Percentiles rank a stretch among this genome's conserved stretches.
Conservation (phyloP, 805 yeast species). For the Metschnikowia vanudenii region DNA sequence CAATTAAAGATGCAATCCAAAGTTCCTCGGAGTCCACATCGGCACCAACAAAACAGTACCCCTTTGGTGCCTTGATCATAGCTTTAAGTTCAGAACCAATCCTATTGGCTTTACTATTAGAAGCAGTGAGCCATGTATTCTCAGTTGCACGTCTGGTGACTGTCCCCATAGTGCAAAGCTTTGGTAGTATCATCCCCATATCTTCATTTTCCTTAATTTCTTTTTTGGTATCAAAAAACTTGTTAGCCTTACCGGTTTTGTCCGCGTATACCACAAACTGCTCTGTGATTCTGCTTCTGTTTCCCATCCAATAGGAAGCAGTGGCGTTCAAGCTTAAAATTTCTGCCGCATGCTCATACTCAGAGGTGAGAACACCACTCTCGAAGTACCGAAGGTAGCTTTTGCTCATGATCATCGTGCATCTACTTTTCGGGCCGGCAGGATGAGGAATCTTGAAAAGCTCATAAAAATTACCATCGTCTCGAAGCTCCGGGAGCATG, state of each 20-base stretch:
- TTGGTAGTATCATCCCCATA: constrained; percentile 79
- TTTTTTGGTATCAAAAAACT: constrained; percentile 27
- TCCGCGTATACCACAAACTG: constrained; percentile 76
- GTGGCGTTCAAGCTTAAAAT: constrained; percentile 75
- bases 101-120: constrained; percentile 81
- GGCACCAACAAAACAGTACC: constrained; percentile 93
- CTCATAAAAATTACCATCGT: constrained; percentile 25
- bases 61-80: constrained; percentile 79
- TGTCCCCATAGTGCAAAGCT: constrained; percentile 90
- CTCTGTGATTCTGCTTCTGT: constrained; percentile 75
- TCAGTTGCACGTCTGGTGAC: constrained; percentile 95
- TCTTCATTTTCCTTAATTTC: constrained; percentile 25
- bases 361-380: constrained; percentile 67
- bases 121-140: constrained; percentile 96
- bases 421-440: constrained; percentile 70
- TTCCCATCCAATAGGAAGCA: constrained; percentile 91
- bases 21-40: constrained; percentile 98
- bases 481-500: constrained; percentile 25
- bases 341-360: constrained; percentile 67
- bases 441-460: constrained; percentile 84
- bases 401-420: constrained; percentile 77
- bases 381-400: constrained; percentile 71
- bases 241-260: constrained; percentile 19
- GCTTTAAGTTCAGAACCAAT: constrained; percentile 94
- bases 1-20: constrained; percentile 95